These are phyloP conservation scores for Pseudopyrenochaeta lycopersici DNA, from an alignment of 2,329 filamentous ascomycete genomes.

Conservation along the genomic window DNA sequence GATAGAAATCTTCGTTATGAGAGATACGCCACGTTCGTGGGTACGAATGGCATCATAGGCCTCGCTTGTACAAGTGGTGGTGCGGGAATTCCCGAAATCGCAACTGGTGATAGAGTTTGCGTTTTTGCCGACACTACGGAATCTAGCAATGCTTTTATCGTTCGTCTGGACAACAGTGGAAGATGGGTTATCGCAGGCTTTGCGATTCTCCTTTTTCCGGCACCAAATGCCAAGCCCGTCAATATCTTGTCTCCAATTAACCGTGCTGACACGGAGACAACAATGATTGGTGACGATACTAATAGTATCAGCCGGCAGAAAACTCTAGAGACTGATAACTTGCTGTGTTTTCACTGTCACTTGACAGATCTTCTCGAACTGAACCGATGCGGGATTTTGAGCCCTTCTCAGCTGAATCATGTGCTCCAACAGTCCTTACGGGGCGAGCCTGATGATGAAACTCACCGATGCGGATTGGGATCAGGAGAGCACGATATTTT, in stretches of 20 bases:
- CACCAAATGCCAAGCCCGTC: not conserved
- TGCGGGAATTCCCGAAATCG: constrained; percentile 4
- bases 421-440: constrained; percentile 13
- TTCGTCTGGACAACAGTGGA: constrained; percentile 1
- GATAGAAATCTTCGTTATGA: constrained; percentile 9
- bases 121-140: constrained; percentile 14
- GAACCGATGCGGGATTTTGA: constrained; percentile 17
- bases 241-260: not conserved
- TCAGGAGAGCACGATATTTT: not conserved
- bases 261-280: not conserved
- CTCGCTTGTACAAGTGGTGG: constrained; percentile 11
- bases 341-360: constrained; percentile 23
- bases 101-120: constrained; percentile 13
- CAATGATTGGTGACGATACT: not conserved
- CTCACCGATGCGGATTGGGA: constrained; percentile 7
- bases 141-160: constrained; percentile 14
- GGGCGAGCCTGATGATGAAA: not conserved
- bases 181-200: constrained; percentile 20
- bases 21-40: constrained; percentile 14
- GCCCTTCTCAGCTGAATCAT: constrained; percentile 9
- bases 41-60: constrained; percentile 18
- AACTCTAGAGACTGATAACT: not conserved
- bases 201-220: constrained; percentile 9
- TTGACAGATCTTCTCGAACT: constrained; percentile 22
- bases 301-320: not conserved